phyloP scores from a whole-genome alignment of 2,329 filamentous ascomycete genomes.

The Aspergillus unguis region DNA sequence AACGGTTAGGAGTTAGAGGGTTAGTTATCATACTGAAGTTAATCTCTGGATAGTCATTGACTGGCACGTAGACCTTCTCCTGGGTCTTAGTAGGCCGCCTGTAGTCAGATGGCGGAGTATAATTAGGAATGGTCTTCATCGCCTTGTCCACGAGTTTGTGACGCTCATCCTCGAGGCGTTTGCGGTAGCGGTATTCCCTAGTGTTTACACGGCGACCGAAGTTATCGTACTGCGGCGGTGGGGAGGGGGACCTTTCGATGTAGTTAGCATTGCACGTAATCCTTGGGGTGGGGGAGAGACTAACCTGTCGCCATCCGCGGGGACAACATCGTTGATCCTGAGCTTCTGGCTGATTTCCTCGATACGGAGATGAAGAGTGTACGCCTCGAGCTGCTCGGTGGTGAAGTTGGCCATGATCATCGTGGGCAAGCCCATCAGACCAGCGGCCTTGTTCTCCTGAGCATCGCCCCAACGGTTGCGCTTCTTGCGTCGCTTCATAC shows the following conservation, averaged over 20 bases:
- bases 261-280: constrained; percentile 1
- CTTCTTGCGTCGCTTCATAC: constrained; percentile 89
- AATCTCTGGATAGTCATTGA: constrained; percentile 99
- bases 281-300: constrained; percentile 27
- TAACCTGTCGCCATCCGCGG: constrained; percentile 91
- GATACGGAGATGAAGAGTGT: constrained; percentile 92
- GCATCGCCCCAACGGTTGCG: constrained; percentile 98
- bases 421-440: constrained; percentile 94
- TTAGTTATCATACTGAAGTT: constrained; percentile 99
- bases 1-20: constrained; percentile 79
- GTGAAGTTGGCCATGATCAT: constrained; percentile 98
- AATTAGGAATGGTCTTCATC: constrained; percentile 99
- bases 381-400: constrained; percentile 94
- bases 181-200: constrained; percentile 96
- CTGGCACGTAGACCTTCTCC: constrained; percentile 99
- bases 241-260: constrained; percentile 76
- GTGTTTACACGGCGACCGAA: constrained; percentile 99
- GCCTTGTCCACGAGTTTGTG: constrained; percentile 98
- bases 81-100: constrained; percentile 99
- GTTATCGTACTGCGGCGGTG: constrained; percentile 96
- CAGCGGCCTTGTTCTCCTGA: constrained; percentile 96
- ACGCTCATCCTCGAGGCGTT: constrained; percentile 95
- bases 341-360: constrained; percentile 99
- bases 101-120: constrained; percentile 97
- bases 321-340: constrained; percentile 97